Conservation (phyloP, 495 filamentous ascomycete genomes). For the Rusavskia elegans region DNA sequence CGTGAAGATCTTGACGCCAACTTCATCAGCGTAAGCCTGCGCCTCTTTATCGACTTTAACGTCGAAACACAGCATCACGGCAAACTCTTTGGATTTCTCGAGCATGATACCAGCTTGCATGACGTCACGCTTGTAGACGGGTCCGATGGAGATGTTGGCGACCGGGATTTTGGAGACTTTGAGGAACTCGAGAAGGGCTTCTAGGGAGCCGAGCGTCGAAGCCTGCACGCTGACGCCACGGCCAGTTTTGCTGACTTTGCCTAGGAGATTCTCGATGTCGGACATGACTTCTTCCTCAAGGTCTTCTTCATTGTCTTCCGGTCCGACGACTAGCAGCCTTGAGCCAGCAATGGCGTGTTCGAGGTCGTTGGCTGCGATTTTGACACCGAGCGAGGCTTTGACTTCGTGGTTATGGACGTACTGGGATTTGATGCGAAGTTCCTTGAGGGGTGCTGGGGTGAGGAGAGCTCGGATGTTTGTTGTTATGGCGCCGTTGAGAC, state of each 20-base stretch:
- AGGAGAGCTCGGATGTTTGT: constrained; percentile 95
- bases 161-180: constrained; percentile 91
- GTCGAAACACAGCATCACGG: constrained; percentile 99
- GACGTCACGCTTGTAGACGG: constrained; percentile 96
- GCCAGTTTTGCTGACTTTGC: constrained; percentile 74
- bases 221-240: constrained; percentile 95
- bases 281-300: constrained; percentile 92
- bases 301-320: constrained; percentile 92
- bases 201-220: constrained; percentile 91
- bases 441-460: constrained; percentile 86
- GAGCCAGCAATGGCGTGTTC: constrained; percentile 97
- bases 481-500: constrained; percentile 81
- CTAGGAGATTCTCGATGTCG: constrained; percentile 82
- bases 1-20: constrained; percentile 96
- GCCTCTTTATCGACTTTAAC: constrained; percentile 99
- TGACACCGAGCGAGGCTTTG: constrained; percentile 95
- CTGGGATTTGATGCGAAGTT: constrained; percentile 79
- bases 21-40: constrained; percentile 73
- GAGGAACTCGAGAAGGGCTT: constrained; percentile 93
- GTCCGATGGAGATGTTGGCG: constrained; percentile 91
- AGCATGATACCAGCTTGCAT: constrained; percentile 95
- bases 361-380: constrained; percentile 92
- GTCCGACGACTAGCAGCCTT: constrained; percentile 79
- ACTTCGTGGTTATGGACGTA: constrained; percentile 99
- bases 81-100: constrained; percentile 88